Conservation (phyloP, 768 basidiomycete species). For the Phaeotremella skinneri region DNA sequence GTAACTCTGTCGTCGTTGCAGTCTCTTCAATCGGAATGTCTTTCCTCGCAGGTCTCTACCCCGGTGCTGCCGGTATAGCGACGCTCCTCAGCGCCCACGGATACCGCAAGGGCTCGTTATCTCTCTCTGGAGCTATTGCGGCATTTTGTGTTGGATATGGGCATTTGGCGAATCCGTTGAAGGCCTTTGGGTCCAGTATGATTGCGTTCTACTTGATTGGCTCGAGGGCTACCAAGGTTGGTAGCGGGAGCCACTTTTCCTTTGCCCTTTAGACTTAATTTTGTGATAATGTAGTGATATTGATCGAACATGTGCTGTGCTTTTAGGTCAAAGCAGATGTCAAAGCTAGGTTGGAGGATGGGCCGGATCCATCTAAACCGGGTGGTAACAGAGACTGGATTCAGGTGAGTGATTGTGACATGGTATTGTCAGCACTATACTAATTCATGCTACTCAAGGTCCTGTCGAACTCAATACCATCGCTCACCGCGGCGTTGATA, state of each 20-base stretch:
- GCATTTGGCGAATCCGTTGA: slow-evolving; percentile 57
- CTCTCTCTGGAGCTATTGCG: slow-evolving; percentile 69
- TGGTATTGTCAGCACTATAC: not conserved
- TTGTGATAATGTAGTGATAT: not conserved
- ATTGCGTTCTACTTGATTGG: slow-evolving; percentile 62
- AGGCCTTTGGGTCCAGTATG: slow-evolving; percentile 44
- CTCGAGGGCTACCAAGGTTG: slow-evolving; percentile 81
- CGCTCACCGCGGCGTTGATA: slow-evolving; percentile 32
- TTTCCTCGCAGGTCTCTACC: slow-evolving; percentile 36
- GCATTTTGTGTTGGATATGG: slow-evolving; percentile 74
- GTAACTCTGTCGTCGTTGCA: too few relatives aligned
- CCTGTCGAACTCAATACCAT: slow-evolving; percentile 69
- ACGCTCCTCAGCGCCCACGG: slow-evolving; percentile 64
- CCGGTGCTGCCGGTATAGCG: slow-evolving; percentile 26
- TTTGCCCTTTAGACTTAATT: not conserved
- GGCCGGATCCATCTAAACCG: slow-evolving; percentile 59
- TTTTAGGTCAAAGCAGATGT: slow-evolving; percentile 57
- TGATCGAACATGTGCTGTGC: not conserved
- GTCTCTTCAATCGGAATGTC: too few relatives aligned
- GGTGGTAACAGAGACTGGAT: slow-evolving; percentile 71
- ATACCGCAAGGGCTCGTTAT: slow-evolving; percentile 69
- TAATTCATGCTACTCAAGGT: slow-evolving; percentile 37
- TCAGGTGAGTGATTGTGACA: slow-evolving; percentile 60
- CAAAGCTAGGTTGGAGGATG: slow-evolving; percentile 69
- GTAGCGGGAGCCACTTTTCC: too few relatives aligned